phyloP scores from a whole-genome alignment of 331 rosid genomes.

The Quercus tomentella region DNA sequence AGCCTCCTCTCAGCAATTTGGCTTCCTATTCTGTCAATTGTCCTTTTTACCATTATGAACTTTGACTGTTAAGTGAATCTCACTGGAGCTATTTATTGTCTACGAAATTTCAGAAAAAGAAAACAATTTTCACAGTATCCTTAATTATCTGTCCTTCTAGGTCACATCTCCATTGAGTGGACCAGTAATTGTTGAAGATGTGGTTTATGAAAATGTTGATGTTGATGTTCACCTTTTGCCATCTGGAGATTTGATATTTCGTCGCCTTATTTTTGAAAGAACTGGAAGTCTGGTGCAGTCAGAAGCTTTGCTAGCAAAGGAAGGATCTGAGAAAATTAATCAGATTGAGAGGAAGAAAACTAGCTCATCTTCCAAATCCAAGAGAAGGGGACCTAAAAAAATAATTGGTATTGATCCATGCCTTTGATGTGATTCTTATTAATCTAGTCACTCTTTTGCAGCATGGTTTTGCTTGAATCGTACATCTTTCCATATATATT shows the following conservation, averaged over 20 bases:
- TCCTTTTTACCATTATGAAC: background rate
- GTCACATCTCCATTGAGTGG: constrained; percentile 82
- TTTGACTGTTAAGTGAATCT: background rate
- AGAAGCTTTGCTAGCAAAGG: constrained; percentile 68
- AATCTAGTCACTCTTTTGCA: background rate
- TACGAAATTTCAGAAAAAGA: background rate
- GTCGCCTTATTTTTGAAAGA: constrained; percentile 90
- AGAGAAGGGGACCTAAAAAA: constrained; percentile 51
- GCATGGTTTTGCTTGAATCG: background rate
- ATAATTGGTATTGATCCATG: constrained; percentile 38
- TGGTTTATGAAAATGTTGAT: constrained; percentile 67
- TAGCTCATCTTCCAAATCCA: constrained; percentile 56
- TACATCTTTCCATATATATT: too few relatives aligned
- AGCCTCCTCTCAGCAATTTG: background rate
- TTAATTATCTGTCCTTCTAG: constrained; percentile 35
- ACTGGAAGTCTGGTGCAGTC: constrained; percentile 90
- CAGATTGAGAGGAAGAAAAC: constrained; percentile 49
- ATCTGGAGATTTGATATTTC: constrained; percentile 66
- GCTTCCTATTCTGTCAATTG: background rate
- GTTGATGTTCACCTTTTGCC: constrained; percentile 53
- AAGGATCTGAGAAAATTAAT: constrained; percentile 34
- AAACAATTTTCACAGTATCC: constrained; percentile 15
- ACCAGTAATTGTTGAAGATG: constrained; percentile 79
- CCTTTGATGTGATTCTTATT: background rate
- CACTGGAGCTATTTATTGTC: background rate